A percentile compares a stretch with the other conserved stretches of the same genome.
Evolutionary conservation across 1,284 basidiomycete species (phyloP).

Genomic region (Golubevia pallescens): DNA sequence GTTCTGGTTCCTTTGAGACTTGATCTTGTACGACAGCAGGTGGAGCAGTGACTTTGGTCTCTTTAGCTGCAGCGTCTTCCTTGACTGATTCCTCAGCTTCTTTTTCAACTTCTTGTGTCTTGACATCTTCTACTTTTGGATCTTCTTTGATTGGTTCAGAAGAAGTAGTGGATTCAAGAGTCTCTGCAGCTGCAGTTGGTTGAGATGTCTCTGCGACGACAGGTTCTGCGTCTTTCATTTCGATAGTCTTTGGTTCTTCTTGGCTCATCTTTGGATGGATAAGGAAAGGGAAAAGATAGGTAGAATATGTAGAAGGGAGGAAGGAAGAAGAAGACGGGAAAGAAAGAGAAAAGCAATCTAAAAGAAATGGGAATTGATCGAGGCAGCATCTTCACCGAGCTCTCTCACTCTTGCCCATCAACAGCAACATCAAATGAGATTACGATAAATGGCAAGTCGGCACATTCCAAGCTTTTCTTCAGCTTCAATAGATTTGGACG

Average conservation of each 20-base stretch:
- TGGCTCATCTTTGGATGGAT: neutral
- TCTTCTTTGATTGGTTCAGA: neutral
- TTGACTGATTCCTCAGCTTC: neutral
- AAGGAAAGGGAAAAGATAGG: neutral
- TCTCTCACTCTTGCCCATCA: neutral
- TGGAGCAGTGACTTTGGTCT: neutral
- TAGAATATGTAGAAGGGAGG: neutral
- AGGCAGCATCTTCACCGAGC: neutral
- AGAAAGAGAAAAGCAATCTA: neutral
- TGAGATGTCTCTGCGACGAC: neutral
- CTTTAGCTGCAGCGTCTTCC: neutral
- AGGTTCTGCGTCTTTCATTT: neutral
- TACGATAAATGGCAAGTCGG: neutral
- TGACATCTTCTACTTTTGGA: neutral
- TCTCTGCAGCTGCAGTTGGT: neutral
- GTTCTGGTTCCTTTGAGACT: neutral
- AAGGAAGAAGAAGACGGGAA: neutral
- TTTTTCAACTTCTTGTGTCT: neutral
- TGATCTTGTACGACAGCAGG: neutral
- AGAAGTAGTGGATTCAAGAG: neutral
- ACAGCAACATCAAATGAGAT: neutral
- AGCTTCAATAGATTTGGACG: slow-evolving; percentile 52
- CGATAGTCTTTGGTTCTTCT: neutral
- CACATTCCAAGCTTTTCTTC: neutral
- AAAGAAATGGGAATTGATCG: neutral